Base-by-base conservation (phyloP, 495 filamentous ascomycete genomes). In the Podospora appendiculata region DNA sequence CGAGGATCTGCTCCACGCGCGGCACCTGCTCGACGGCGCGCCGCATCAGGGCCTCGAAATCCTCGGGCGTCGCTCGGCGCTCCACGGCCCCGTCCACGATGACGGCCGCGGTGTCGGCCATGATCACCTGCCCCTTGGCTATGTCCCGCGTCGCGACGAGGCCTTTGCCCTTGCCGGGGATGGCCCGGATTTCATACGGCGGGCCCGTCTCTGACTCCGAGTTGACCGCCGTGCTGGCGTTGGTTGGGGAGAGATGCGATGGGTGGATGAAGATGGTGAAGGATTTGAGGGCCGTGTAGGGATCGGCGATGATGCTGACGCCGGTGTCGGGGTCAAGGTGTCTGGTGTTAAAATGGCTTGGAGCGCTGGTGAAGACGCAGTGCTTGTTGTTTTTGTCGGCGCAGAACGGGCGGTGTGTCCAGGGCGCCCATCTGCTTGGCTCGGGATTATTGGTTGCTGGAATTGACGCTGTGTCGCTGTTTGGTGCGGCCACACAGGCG, bases 131-230 rank as follows among this genome's bases (percentile, higher is more conserved):
- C 5, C 59, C 62, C 8, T 51, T 50, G 6, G 46, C 33, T 9
- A 71, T 66, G 16, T 50, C 56, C 6, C 60, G 50, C 14, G 55
- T 66, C 17, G 68, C 68, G 13, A 71, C 39, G 6, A 69, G 49
- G 3, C 68, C 68, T 44, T 61, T 58, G 11, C 68, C 66, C 35
- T 65, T 66, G 12, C 57, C 63, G 7, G 58, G 48, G 2, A 71
- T 54, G 11, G 67, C 58, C 2, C 54, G 41, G 13, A 68, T 32
- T 16, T 62, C 61, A 52, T 59, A 63, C 0, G 49, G 47, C 56
- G 9, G 36, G n/a, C n/a, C n/a, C n/a, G n/a, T n/a, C n/a, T n/a
- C n/a, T n/a, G n/a, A n/a, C n/a, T n/a, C n/a, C n/a, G n/a, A n/a
- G n/a, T n/a, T 38, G n/a, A 19, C 14, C 13, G 7, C 13, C 36